Evolutionary conservation across 768 basidiomycete genomes (phyloP).

Genomic region (Royoungia palumana): DNA sequence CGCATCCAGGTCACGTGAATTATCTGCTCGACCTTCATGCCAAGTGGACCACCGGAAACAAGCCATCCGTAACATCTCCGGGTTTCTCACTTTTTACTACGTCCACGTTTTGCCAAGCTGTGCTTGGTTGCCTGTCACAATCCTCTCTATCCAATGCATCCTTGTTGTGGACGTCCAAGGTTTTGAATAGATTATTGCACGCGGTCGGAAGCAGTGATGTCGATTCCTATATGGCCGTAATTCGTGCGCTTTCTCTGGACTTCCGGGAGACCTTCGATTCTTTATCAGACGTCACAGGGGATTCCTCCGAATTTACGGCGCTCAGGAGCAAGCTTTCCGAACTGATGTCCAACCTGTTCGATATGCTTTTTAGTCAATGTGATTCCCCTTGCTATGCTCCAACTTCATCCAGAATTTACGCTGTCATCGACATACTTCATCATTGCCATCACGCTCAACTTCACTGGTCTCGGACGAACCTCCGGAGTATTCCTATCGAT

Average conservation of each 20-base stretch:
- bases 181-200: constrained; percentile 36
- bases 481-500: constrained; percentile 7
- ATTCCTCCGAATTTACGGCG: not conserved
- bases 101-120: constrained; percentile 24
- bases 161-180: constrained; percentile 43
- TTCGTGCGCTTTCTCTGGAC: constrained; percentile 26
- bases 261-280: constrained; percentile 8
- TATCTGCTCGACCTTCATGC: constrained; percentile 46
- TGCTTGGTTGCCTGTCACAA: constrained; percentile 12
- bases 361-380: constrained; percentile 14
- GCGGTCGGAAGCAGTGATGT: constrained; percentile 31
- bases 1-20: constrained; percentile 43
- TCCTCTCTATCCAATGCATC: constrained; percentile 32
- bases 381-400: not conserved
- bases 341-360: constrained; percentile 22
- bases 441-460: constrained; percentile 19
- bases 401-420: constrained; percentile 7
- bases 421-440: constrained; percentile 25
- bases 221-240: constrained; percentile 31
- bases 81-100: constrained; percentile 22
- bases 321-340: constrained; percentile 22
- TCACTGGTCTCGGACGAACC: constrained; percentile 13
- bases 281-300: not conserved
- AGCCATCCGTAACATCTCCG: not conserved
- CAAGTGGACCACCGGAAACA: constrained; percentile 34